phyloP scores from a whole-genome alignment of 2,329 filamentous ascomycete species.

The Colletotrichum brevisporum region DNA sequence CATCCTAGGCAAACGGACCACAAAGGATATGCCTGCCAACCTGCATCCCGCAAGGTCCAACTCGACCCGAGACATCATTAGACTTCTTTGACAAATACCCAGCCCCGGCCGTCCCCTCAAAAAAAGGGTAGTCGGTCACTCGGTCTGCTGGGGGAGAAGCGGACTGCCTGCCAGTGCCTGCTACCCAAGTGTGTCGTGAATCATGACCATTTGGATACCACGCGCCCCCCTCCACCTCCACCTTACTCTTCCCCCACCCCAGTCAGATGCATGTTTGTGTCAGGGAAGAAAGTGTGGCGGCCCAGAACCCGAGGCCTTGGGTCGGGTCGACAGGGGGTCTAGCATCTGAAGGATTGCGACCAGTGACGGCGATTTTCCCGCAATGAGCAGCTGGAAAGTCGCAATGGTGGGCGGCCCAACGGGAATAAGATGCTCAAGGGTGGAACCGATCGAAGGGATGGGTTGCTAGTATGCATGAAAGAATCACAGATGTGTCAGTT shows the following conservation, averaged over 20 bases:
- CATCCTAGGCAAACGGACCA: slow-evolving; percentile 35
- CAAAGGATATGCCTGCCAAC: slow-evolving; percentile 39
- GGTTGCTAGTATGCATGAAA: background rate
- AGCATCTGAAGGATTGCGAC: slow-evolving; percentile 19
- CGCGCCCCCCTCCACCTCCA: slow-evolving; percentile 5
- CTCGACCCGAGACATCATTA: slow-evolving; percentile 38
- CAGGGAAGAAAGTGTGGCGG: slow-evolving; percentile 40
- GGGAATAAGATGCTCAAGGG: background rate
- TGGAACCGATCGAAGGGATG: slow-evolving; percentile 32
- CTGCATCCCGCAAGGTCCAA: slow-evolving; percentile 22
- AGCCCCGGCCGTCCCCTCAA: slow-evolving; percentile 27
- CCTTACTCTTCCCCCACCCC: background rate
- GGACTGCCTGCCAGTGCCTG: background rate
- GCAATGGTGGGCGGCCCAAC: slow-evolving; percentile 15
- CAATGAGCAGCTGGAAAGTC: background rate
- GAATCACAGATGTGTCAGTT: slow-evolving; percentile 9
- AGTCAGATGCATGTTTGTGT: slow-evolving; percentile 29
- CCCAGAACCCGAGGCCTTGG: slow-evolving; percentile 40
- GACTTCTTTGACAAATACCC: slow-evolving; percentile 41
- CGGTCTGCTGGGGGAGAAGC: background rate
- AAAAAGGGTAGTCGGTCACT: background rate
- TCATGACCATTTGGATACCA: slow-evolving; percentile 30
- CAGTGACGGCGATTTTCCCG: slow-evolving; percentile 6
- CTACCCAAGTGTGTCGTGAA: slow-evolving; percentile 28
- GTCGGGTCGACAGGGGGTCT: slow-evolving; percentile 31